A percentile compares a stretch with the other conserved stretches of the same genome.
These are phyloP conservation scores for Eucalyptus leucophloia DNA, from an alignment of 345 rosid genomes.

Conservation along the genomic window DNA sequence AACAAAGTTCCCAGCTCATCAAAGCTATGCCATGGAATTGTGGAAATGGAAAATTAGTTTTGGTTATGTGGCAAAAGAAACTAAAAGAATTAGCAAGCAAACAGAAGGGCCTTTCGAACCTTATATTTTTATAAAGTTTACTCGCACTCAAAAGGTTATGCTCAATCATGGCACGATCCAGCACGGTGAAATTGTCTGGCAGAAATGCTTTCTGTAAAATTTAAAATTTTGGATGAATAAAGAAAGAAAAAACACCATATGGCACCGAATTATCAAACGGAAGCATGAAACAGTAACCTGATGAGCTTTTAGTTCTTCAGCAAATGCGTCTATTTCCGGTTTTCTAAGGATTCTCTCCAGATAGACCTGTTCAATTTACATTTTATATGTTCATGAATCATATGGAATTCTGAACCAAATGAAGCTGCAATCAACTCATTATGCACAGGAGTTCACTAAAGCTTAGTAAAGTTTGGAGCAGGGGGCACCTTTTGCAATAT, in stretches of 20 bases:
- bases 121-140: slow-evolving; percentile 92
- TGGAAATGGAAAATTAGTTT: background rate
- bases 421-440: background rate
- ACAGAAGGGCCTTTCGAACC: slow-evolving; percentile 21
- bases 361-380: slow-evolving; percentile 54
- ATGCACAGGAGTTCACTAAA: background rate
- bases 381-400: background rate
- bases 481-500: slow-evolving; percentile 77
- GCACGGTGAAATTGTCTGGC: slow-evolving; percentile 90
- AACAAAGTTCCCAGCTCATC: slow-evolving; percentile 93
- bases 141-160: slow-evolving; percentile 96
- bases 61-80: background rate
- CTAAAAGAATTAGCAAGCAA: background rate
- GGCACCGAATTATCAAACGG: background rate
- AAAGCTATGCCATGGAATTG: slow-evolving; percentile 34
- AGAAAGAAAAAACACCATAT: background rate
- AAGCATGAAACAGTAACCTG: slow-evolving; percentile 36
- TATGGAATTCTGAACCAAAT: background rate
- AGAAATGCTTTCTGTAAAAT: slow-evolving; percentile 77
- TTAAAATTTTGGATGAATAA: background rate
- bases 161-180: slow-evolving; percentile 98
- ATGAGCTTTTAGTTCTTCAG: slow-evolving; percentile 89
- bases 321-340: slow-evolving; percentile 94
- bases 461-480: background rate
- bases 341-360: slow-evolving; percentile 87